phyloP scores from a whole-genome alignment of 2,329 filamentous ascomycete genomes.

The Talaromyces sp. region DNA sequence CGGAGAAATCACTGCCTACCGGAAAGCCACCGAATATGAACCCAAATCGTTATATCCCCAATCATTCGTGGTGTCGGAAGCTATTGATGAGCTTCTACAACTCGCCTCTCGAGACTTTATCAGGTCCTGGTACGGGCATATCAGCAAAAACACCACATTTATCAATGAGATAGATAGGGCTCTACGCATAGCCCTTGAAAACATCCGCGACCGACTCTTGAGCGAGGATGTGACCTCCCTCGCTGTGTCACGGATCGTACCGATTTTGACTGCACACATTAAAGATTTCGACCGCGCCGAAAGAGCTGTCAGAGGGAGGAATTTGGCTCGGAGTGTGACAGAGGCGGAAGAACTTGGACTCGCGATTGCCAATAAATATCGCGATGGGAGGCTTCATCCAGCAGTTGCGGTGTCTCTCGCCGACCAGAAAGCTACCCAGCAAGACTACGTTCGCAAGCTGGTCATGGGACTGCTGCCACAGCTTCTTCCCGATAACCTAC shows the following conservation, averaged over 20 bases:
- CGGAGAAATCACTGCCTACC: slow-evolving; percentile 65
- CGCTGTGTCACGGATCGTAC: slow-evolving; percentile 76
- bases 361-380: slow-evolving; percentile 92
- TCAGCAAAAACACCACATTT: slow-evolving; percentile 77
- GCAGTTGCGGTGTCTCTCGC: slow-evolving; percentile 80
- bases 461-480: slow-evolving; percentile 68
- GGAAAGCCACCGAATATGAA: slow-evolving; percentile 63
- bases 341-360: slow-evolving; percentile 95
- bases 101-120: slow-evolving; percentile 81
- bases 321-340: slow-evolving; percentile 83
- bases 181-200: slow-evolving; percentile 68
- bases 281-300: slow-evolving; percentile 90
- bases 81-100: slow-evolving; percentile 73
- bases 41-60: slow-evolving; percentile 69
- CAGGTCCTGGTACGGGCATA: slow-evolving; percentile 80
- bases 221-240: slow-evolving; percentile 80
- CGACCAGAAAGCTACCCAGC: slow-evolving; percentile 79
- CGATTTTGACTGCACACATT: slow-evolving; percentile 83
- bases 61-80: slow-evolving; percentile 73
- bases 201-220: slow-evolving; percentile 68
- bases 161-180: slow-evolving; percentile 80
- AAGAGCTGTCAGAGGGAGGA: slow-evolving; percentile 76
- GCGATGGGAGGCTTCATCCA: slow-evolving; percentile 80
- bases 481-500: slow-evolving; percentile 69
- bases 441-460: slow-evolving; percentile 80